These are phyloP conservation scores for Myrica gale DNA, from an alignment of 306 rosid species.

Conservation along the genomic window DNA sequence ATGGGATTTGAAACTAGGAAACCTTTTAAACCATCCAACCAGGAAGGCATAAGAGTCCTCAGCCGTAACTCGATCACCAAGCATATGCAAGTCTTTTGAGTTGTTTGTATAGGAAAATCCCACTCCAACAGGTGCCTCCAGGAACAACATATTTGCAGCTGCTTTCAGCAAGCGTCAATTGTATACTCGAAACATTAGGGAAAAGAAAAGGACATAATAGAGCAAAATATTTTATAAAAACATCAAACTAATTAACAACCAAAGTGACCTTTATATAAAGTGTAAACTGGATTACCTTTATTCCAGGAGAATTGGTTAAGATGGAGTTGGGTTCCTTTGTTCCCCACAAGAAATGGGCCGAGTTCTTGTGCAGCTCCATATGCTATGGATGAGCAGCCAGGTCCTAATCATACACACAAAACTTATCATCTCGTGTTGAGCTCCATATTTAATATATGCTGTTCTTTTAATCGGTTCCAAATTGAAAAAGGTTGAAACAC, in stretches of 20 bases:
- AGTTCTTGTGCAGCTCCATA: constrained; percentile 72
- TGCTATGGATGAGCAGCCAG: constrained; percentile 69
- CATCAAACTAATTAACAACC: neutral
- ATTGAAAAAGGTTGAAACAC: no score
- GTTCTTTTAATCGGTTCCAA: accelerated
- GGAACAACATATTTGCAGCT: constrained; percentile 65
- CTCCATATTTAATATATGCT: neutral
- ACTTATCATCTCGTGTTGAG: neutral
- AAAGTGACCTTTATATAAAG: neutral
- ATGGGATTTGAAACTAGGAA: constrained; percentile 48
- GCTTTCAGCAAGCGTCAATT: constrained; percentile 4
- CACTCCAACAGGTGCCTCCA: constrained; percentile 77
- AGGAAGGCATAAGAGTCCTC: constrained; percentile 57
- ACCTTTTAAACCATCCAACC: constrained; percentile 58
- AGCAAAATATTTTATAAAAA: neutral
- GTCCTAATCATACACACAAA: constrained; percentile 40
- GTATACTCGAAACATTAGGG: neutral
- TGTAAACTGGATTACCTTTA: constrained; percentile 29
- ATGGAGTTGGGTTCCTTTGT: constrained; percentile 26
- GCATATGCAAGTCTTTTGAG: constrained; percentile 39
- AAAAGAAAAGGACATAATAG: neutral
- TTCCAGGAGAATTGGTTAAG: constrained; percentile 62
- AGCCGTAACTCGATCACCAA: constrained; percentile 59
- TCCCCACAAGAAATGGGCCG: constrained; percentile 61
- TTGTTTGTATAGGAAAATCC: constrained; percentile 71